Evolutionary conservation across 1,284 basidiomycete genomes (phyloP), one percentile per base, ranked within the genome.

Genomic region (Fomitiporia mediterranea): DNA sequence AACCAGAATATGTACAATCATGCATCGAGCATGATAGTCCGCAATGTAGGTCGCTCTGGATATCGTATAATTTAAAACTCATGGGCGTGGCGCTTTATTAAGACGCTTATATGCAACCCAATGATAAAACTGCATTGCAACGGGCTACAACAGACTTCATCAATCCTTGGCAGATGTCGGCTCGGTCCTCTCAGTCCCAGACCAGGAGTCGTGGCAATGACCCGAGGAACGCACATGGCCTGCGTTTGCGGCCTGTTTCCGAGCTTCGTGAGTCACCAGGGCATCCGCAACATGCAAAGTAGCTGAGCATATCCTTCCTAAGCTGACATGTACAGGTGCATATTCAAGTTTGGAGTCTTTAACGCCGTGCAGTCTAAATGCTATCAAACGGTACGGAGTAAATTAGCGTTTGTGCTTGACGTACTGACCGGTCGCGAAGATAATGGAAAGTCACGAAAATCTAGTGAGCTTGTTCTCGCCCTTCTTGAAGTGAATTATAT

Each of bases 311-410:
- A 15, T 21, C 35, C 53, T 43, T 44, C 50, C 56, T 1, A 63
- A 95, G 94, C 92, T 50, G 90, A 94, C 62, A 76, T 84, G 19
- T 94, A 89, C 68, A 81, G 89, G 6, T 72, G 77, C 0, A 72
- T 94, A 1, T 97, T 95, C 79, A 87, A 86, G 63, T 96, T 96
- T 62, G 84, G 85, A 0, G 81, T 86, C 1, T 96, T 97, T 76
- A 98, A 98, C 67, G 85, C 87, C 1, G 83, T 97, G 13, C 94
- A 98, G 64, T 92, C 90, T 7, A 77, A 76, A 30, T 93, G 91
- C 64, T 89, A 90, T 61, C 80, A 91, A 52, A 77, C 79, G 60
- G 92, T 92, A 65, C 56, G 81, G 21, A 19, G 44, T 44, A 21
- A 51, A 43, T 58, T 48, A n/a, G 34, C 32, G n/a, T 38, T 8